Conservation (phyloP, 2,329 filamentous ascomycete genomes). For the Pezicula carpinea region DNA sequence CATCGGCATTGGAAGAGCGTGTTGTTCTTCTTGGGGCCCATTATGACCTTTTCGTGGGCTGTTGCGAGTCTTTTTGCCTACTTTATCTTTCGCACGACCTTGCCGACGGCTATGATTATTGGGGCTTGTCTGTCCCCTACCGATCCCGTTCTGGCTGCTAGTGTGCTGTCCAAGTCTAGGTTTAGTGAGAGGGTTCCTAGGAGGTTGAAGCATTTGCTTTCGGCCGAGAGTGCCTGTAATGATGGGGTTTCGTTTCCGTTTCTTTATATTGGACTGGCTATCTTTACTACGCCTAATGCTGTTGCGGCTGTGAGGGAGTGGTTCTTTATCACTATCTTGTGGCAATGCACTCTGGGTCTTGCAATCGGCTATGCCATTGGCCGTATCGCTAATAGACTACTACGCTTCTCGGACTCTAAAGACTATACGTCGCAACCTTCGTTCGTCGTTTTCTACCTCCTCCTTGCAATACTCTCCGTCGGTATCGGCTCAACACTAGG, state of each 20-base stretch:
- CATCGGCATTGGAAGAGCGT: conserved; percentile 23
- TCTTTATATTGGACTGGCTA: conserved; percentile 45
- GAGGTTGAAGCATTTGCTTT: conserved; percentile 44
- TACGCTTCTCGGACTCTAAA: conserved; percentile 40
- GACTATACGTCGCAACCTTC: conserved; percentile 43
- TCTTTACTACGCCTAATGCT: conserved; percentile 34
- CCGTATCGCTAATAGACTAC: conserved; percentile 38
- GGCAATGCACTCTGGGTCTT: conserved; percentile 47
- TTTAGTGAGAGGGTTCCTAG: conserved; percentile 48
- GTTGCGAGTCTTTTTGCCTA: conserved; percentile 42
- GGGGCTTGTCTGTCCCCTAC: conserved; percentile 52
- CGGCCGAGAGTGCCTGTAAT: conserved; percentile 51
- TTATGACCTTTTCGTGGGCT: conserved; percentile 32
- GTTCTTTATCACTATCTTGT: conserved; percentile 48
- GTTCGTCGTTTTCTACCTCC: conserved; percentile 51
- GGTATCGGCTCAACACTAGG: conserved; percentile 47
- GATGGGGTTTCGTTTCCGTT: conserved; percentile 53
- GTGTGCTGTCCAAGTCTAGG: conserved; percentile 46
- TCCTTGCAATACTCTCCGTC: conserved; percentile 46
- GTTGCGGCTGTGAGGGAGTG: conserved; percentile 43
- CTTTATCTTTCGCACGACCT: conserved; percentile 39
- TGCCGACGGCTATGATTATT: conserved; percentile 43
- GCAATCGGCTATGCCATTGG: conserved; percentile 43
- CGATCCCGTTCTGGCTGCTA: conserved; percentile 50
- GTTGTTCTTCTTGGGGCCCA: conserved; percentile 20